phyloP scores from a whole-genome alignment of 2,329 filamentous ascomycete genomes.

The Metarhizium anisopliae region DNA sequence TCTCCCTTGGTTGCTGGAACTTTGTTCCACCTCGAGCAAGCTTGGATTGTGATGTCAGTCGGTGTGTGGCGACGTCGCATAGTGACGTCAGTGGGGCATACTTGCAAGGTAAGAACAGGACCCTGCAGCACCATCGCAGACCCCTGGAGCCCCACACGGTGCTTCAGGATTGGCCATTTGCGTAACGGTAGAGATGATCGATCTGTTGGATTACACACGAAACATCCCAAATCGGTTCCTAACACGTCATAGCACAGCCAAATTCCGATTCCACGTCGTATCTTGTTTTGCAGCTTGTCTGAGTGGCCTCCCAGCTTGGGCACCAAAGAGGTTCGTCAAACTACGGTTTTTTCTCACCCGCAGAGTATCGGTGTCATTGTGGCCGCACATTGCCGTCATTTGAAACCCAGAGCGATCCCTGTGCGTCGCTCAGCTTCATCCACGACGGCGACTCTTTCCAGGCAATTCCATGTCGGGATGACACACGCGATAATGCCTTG shows the following conservation, averaged over 20 bases:
- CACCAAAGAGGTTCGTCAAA: not conserved
- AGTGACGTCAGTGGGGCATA: slow-evolving; percentile 19
- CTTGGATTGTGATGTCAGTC: slow-evolving; percentile 16
- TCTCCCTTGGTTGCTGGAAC: not conserved
- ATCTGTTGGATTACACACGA: slow-evolving; percentile 2
- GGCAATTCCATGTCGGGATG: slow-evolving; percentile 81
- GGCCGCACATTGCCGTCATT: not conserved
- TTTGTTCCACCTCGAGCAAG: not conserved
- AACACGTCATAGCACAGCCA: slow-evolving; percentile 7
- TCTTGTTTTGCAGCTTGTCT: not conserved
- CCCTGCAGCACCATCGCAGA: slow-evolving; percentile 3
- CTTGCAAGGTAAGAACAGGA: slow-evolving; percentile 9
- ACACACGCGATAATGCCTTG: slow-evolving; percentile 87
- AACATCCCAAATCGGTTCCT: slow-evolving; percentile 1
- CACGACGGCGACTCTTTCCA: slow-evolving; percentile 44
- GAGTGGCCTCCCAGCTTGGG: not conserved
- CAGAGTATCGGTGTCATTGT: too few species aligned
- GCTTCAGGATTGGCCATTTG: not conserved
- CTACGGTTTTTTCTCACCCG: not conserved
- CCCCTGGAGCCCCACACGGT: slow-evolving; percentile 1
- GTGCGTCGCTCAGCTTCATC: slow-evolving; percentile 2
- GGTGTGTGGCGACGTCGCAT: slow-evolving; percentile 5
- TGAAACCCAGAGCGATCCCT: not conserved
- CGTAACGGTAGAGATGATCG: not conserved
- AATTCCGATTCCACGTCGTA: slow-evolving; percentile 21